Conservation (phyloP, 225 moss, liverwort and hornwort genomes). For the Takakia lepidozioides region DNA sequence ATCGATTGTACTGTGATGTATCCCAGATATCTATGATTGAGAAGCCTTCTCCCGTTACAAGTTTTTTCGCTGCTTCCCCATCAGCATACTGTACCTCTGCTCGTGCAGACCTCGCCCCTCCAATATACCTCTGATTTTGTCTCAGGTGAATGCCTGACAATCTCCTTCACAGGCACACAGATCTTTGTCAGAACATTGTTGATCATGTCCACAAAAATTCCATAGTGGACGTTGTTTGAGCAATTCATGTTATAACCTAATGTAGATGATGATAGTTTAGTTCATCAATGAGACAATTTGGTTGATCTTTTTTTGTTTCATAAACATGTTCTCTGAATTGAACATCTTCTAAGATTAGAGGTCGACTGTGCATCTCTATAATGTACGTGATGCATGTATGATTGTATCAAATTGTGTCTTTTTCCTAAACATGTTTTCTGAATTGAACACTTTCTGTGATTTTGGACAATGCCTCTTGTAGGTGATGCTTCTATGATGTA, state of each 20-base stretch:
- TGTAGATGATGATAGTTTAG: not conserved
- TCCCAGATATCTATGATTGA: conserved; percentile 79
- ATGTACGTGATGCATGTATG: not conserved
- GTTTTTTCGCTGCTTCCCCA: conserved; percentile 64
- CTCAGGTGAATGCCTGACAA: conserved; percentile 26
- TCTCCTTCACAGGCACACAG: no score
- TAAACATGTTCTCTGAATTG: not conserved
- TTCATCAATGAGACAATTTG: not conserved
- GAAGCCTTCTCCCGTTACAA: conserved; percentile 62
- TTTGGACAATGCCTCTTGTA: no score
- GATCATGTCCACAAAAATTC: no score
- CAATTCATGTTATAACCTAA: not conserved
- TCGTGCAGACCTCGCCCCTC: conserved; percentile 33
- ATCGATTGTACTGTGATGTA: conserved; percentile 57
- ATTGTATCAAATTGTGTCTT: no score
- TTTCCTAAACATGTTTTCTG: no score
- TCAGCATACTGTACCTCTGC: conserved; percentile 76
- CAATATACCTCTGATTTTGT: conserved; percentile 23
- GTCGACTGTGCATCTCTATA: not conserved
- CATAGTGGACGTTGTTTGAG: not conserved
- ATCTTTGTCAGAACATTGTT: no score
- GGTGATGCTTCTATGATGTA: no score
- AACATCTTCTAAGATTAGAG: not conserved
- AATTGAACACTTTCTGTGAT: no score
- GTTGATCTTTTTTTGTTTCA: not conserved